These are phyloP conservation scores for Silene coronaria DNA, from an alignment of 179 eudicot species.

Conservation along the genomic window DNA sequence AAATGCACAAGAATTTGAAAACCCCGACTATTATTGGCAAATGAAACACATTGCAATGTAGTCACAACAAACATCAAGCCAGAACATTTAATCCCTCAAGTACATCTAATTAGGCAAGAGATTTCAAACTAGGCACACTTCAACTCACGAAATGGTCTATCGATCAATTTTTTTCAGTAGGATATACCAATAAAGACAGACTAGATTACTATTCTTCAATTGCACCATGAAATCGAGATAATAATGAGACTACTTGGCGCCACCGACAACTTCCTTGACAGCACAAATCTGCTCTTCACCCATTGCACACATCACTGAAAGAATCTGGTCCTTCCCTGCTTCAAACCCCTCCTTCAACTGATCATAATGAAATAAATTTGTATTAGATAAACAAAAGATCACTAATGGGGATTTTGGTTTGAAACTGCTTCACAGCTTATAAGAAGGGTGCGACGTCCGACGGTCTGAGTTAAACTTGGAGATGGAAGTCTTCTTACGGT, in stretches of 20 bases:
- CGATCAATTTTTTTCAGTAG: not conserved
- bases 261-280: conserved; percentile 26
- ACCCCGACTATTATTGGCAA: not conserved
- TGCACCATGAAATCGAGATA: not conserved
- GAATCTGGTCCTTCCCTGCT: conserved; percentile 30
- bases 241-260: conserved; percentile 17
- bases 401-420: too few species aligned
- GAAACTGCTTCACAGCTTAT: too few species aligned
- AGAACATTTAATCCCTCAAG: not conserved
- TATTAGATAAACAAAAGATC: not conserved
- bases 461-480: too few species aligned
- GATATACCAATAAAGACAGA: not conserved
- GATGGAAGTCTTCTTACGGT: too few species aligned
- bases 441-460: too few species aligned
- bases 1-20: not conserved
- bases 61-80: not conserved
- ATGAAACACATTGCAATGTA: not conserved
- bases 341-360: conserved; percentile 34
- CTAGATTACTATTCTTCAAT: conserved; percentile 9
- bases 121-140: not conserved
- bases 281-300: conserved; percentile 37
- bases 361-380: not conserved
- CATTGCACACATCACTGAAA: conserved; percentile 33
- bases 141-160: not conserved
- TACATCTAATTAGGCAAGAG: not conserved